A percentile compares a stretch with the other conserved stretches of the same genome.
phyloP scores from a whole-genome alignment of 1,284 basidiomycete genomes.

The Cyathus olla region DNA sequence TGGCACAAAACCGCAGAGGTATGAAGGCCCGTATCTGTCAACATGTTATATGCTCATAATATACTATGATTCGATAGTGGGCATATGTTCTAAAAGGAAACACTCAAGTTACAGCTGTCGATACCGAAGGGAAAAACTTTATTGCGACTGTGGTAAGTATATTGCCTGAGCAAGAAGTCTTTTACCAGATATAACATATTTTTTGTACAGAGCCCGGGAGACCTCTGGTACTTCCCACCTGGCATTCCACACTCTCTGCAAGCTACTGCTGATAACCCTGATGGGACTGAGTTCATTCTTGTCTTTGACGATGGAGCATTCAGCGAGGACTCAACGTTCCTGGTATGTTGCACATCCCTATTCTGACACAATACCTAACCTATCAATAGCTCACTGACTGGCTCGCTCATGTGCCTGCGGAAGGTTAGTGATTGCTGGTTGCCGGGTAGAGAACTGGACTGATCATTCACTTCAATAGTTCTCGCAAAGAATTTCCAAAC shows the following conservation, averaged over 20 bases:
- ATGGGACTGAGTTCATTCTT: constrained; percentile 78
- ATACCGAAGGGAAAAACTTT: constrained; percentile 33
- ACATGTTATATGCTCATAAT: too few relatives aligned
- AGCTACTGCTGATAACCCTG: constrained; percentile 65
- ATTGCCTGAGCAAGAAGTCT: background rate
- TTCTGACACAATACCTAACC: constrained; percentile 14
- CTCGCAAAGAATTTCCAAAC: constrained; percentile 79
- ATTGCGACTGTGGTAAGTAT: background rate
- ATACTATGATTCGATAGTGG: constrained; percentile 53
- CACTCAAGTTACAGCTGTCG: constrained; percentile 58
- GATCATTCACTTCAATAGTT: constrained; percentile 43
- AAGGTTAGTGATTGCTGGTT: constrained; percentile 36
- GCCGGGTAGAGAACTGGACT: background rate
- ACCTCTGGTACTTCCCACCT: constrained; percentile 74
- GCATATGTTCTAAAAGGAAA: constrained; percentile 61
- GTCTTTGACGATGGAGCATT: constrained; percentile 76
- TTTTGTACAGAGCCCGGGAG: constrained; percentile 38
- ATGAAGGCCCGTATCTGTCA: background rate
- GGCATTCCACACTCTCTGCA: constrained; percentile 76
- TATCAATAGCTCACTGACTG: constrained; percentile 66
- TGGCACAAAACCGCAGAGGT: constrained; percentile 69
- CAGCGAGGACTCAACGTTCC: constrained; percentile 76
- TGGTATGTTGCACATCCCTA: constrained; percentile 47
- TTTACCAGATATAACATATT: background rate
- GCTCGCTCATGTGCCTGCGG: constrained; percentile 69